A percentile compares a stretch with the other conserved stretches of the same genome.
phyloP scores from a whole-genome alignment of 2,329 filamentous ascomycete genomes.

The Claviceps maximensis region DNA sequence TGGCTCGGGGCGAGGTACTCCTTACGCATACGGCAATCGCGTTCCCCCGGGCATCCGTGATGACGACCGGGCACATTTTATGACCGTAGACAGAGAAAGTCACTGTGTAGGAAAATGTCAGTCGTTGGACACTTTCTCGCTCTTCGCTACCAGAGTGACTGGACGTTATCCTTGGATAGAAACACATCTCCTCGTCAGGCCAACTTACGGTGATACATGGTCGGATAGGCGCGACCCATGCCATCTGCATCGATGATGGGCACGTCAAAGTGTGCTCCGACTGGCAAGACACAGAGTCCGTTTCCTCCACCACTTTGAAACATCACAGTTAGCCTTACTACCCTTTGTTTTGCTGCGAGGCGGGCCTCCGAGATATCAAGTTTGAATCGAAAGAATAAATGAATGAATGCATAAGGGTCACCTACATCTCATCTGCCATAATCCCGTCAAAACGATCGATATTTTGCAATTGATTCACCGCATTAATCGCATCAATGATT shows the following conservation, averaged over 20 bases:
- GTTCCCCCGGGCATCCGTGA: slow-evolving; percentile 25
- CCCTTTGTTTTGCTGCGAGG: background rate
- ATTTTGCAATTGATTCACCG: slow-evolving; percentile 19
- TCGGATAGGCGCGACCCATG: slow-evolving; percentile 26
- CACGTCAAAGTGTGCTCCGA: slow-evolving; percentile 21
- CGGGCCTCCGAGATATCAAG: too few relatives aligned
- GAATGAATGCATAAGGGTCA: background rate
- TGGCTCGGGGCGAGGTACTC: background rate
- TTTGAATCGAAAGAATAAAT: too few relatives aligned
- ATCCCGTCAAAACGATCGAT: slow-evolving; percentile 20
- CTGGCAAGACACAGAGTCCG: slow-evolving; percentile 22
- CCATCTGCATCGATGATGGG: slow-evolving; percentile 24
- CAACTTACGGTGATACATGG: slow-evolving; percentile 20
- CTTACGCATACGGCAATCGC: slow-evolving; percentile 19
- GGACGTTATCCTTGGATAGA: too few relatives aligned
- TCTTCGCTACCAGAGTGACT: too few relatives aligned
- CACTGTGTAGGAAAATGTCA: slow-evolving; percentile 11
- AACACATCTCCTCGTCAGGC: background rate
- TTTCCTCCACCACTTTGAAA: slow-evolving; percentile 23
- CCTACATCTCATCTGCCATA: slow-evolving; percentile 26
- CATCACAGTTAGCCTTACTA: background rate
- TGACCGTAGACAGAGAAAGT: slow-evolving; percentile 26
- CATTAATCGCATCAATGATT: slow-evolving; percentile 23
- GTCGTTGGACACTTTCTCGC: too few relatives aligned
- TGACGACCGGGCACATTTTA: slow-evolving; percentile 21